Evolutionary conservation across 176 grass and related monocot genomes (phyloP).

Genomic region (Oryza brachyantha): DNA sequence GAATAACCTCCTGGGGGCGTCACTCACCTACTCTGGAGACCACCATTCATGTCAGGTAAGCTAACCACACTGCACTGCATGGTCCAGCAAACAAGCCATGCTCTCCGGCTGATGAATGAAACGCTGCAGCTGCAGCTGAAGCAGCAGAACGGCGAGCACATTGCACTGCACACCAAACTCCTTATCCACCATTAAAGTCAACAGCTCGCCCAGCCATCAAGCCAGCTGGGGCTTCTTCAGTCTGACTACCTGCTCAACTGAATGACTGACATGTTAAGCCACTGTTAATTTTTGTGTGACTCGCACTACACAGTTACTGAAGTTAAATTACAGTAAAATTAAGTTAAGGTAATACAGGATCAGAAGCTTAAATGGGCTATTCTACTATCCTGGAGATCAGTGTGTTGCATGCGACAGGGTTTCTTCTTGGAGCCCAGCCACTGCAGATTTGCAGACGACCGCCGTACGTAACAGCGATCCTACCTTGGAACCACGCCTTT

Average conservation of each 20-base stretch:
- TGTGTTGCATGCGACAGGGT: not conserved
- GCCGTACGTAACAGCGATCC: not conserved
- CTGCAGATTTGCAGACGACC: not conserved
- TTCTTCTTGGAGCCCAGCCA: not conserved
- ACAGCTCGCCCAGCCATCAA: not conserved
- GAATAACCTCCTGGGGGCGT: slow-evolving; percentile 23
- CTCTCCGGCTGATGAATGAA: slow-evolving; percentile 22
- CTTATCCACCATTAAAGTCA: not conserved
- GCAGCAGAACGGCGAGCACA: not conserved
- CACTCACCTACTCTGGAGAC: slow-evolving; percentile 52
- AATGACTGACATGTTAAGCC: not conserved
- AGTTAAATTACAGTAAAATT: not conserved
- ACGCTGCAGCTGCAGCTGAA: slow-evolving; percentile 9
- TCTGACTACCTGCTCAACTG: not conserved
- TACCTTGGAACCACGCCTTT: not conserved
- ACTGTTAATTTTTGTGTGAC: not conserved
- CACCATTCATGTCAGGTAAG: slow-evolving; percentile 31
- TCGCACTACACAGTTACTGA: not conserved
- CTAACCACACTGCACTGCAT: slow-evolving; percentile 17
- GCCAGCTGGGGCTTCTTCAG: not conserved
- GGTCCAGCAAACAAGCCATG: not conserved
- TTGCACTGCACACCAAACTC: not conserved
- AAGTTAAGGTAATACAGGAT: not conserved
- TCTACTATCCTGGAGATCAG: too few species aligned
- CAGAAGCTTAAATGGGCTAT: not conserved